Conservation (phyloP, 2,329 filamentous ascomycete genomes). For the Myriosclerotinia scirpicola region DNA sequence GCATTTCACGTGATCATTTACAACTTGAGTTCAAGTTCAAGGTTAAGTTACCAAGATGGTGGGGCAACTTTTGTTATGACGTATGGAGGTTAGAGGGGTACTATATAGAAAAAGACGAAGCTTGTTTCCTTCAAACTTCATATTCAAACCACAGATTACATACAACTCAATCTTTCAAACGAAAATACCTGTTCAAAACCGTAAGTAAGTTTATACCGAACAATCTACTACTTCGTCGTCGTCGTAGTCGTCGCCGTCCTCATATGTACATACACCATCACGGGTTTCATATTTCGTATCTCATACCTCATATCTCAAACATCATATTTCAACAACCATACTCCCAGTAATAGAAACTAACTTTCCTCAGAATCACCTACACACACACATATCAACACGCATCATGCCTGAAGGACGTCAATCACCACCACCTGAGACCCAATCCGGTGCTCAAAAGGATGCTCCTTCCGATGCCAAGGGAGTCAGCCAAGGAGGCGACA, state of each 20-base stretch:
- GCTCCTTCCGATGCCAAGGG: constrained; percentile 58
- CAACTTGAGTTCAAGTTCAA: not conserved
- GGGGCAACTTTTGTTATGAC: constrained; percentile 7
- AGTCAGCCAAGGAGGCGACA: constrained; percentile 52
- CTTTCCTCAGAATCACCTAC: not conserved
- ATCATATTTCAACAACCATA: too few species aligned
- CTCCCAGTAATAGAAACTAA: constrained; percentile 12
- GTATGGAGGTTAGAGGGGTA: constrained; percentile 17
- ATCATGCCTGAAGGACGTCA: constrained; percentile 67
- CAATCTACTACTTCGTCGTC: not conserved
- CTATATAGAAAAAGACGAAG: constrained; percentile 8
- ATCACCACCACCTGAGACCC: constrained; percentile 72
- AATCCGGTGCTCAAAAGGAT: constrained; percentile 64
- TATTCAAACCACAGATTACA: not conserved
- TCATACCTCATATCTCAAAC: not conserved
- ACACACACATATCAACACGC: constrained; percentile 35
- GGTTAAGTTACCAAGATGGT: not conserved
- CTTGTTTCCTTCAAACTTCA: not conserved
- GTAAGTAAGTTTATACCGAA: not conserved
- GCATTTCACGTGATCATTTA: not conserved
- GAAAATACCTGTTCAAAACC: not conserved
- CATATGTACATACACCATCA: not conserved
- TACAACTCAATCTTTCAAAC: not conserved
- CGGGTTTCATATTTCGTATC: not conserved
- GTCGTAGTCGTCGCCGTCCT: not conserved